Evolutionary conservation across 768 basidiomycete species (phyloP), one percentile per base, ranked within the genome.

Genomic region (Fomitopsis pulvina): DNA sequence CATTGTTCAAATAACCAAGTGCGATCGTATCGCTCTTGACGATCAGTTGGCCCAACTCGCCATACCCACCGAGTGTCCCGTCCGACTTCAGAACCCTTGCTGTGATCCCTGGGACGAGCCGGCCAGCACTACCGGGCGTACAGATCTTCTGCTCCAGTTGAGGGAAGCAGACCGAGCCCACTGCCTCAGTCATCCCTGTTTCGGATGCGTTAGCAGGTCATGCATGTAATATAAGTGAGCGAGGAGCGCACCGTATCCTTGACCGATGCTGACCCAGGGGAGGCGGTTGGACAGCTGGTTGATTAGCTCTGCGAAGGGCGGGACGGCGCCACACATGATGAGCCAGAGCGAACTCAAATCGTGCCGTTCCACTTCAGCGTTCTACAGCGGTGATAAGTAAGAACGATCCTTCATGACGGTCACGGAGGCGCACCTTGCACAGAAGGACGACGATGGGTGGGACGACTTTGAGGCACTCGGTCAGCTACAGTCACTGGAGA

Each of bases 251-350:
- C 80, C 81, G 60, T 81, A 83, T 14, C 73, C 75, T 60, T 83
- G 82, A n/a, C 78, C 80, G n/a, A 83, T 70, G 48, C 67, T 65
- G 1, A 72, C 71, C 14, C 68, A 55, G 0, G 82, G 82, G 28
- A 83, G 73, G 28, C 75, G 53, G 32, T 69, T 61, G 16, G 60
- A 58, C 22, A 81, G 65, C 54, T 70, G 71, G 28, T 68, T 60
- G 53, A 74, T 78, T n/a, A 79, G 58, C 53, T 80, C 76, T 26
- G 62, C 54, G 0, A 78, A 73, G 40, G 83, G 69, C 39, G 83
- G 82, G 7, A 81, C 83, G 22, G 83, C 82, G 21, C 81, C 81
- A 56, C 58, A 62, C 48, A 66, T 69, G 43, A 68, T 53, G 54
- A 62, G 67, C 39, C 61, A 61, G 28, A 68, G 54, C n/a, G 76